phyloP scores from a whole-genome alignment of 768 basidiomycete genomes.

The Phanerochaete sordida region DNA sequence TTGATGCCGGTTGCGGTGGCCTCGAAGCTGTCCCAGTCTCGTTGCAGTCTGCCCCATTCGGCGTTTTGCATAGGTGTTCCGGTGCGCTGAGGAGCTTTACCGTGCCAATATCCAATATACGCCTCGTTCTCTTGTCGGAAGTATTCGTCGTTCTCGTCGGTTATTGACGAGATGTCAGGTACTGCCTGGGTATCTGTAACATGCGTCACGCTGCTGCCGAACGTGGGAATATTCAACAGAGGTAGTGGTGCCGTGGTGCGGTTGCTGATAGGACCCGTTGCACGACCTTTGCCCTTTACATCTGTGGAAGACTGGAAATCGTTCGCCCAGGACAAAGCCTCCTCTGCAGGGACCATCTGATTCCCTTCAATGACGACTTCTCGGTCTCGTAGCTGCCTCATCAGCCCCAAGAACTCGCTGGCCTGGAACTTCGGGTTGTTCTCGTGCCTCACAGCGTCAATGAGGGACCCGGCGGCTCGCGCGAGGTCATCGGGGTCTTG shows the following conservation, averaged over 20 bases:
- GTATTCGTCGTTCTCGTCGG: slow-evolving; percentile 20
- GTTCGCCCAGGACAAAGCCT: slow-evolving; percentile 17
- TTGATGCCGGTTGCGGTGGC: slow-evolving; percentile 65
- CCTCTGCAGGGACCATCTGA: slow-evolving; percentile 57
- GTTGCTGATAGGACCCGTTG: neutral
- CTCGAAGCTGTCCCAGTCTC: slow-evolving; percentile 80
- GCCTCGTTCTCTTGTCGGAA: slow-evolving; percentile 33
- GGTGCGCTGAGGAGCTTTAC: neutral
- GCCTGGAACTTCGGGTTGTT: slow-evolving; percentile 83
- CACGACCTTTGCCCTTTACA: slow-evolving; percentile 66
- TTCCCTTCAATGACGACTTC: slow-evolving; percentile 77
- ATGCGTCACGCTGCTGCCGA: neutral
- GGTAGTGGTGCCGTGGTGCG: neutral
- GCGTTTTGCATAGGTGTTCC: slow-evolving; percentile 5
- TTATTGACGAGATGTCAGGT: neutral
- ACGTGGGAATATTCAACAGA: too few relatives aligned
- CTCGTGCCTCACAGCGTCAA: slow-evolving; percentile 73
- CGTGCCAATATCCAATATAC: slow-evolving; percentile 23
- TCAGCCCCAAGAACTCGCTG: slow-evolving; percentile 80
- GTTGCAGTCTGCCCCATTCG: slow-evolving; percentile 68
- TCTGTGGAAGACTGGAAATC: slow-evolving; percentile 31
- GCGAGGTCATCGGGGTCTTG: slow-evolving; percentile 70
- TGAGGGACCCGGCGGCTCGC: slow-evolving; percentile 70
- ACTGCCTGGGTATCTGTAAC: neutral
- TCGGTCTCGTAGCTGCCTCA: slow-evolving; percentile 81